Base-by-base conservation (phyloP, 352 stramenopile species). In the Aphanomyces astaci region DNA sequence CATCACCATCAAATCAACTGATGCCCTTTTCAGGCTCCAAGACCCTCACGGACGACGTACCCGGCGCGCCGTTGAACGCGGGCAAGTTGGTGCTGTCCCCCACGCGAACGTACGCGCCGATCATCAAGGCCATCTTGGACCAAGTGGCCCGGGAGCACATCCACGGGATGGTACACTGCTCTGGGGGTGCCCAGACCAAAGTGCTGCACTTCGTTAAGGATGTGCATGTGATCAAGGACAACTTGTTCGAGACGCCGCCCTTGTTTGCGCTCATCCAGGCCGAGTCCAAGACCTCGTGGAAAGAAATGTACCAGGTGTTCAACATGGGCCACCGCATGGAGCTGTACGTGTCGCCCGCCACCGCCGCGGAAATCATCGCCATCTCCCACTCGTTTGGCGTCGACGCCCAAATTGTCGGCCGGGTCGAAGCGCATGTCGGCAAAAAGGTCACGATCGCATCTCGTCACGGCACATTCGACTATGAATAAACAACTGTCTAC, bases 251-350 rank as follows among this genome's bases (percentile, higher is more conserved):
- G 9, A 71, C 63, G 3, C 74, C 74, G n/a, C 67, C 72, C 4
- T 31, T 78, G 25, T 78, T 78, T 53, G 17, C 32, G 10, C 39
- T 73, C 39, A 78, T 78, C 39, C 73, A 78, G 25, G 63, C 57
- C 24, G 45, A 76, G 27, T 71, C 59, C 15, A 52, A 49, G 19
- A 72, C 69, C 2, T 43, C 71, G 19, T 78, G 73, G 67, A 72
- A 73, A 32, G 72, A 75, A 64, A 78, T 78, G 72, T 78, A 78
- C 64, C 73, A 78, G 39, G 65, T 76, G 27, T 78, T 78, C 48
- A 78, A 78, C 70, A 78, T 77, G 72, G 74, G 74, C 32, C 74
- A 78, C 39, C 72, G 74, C 52, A 72, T 78, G 36, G 74, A 78
- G 49, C 49, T 78, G 15, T 78, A 78, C 36, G 63, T 73, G 1